Evolutionary conservation across 176 grass and related monocot species (phyloP), one percentile per base, ranked within the genome.

Genomic region (Aechmea fasciata): DNA sequence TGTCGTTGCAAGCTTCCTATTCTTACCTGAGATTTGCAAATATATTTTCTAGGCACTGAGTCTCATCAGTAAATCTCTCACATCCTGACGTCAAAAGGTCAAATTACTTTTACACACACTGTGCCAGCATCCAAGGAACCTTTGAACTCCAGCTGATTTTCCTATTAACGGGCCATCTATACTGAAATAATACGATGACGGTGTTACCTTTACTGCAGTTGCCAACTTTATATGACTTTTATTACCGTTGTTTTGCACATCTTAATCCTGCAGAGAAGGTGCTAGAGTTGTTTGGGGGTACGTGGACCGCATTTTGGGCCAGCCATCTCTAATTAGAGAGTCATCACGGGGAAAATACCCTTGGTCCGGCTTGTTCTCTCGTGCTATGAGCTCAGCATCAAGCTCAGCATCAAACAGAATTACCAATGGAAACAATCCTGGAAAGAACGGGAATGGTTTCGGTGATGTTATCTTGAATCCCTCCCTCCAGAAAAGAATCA

Each of bases 281-380:
- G 94, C 94, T 51, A 97, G 77, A 87, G 94, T 97, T 70, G 51
- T 92, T 59, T 97, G 94, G 94, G 94, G 89, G 67, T 97, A 97
- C 75, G 89, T 92, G 70, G 94, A 97, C 81, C 94, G 94, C 50
- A 92, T 97, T 83, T 77, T 97, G 59, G 94, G 94, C 47, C 94
- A 97, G 67, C 94, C 94, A 79, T 97, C 89, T 53, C 86, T 97
- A 22, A 90, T 97, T 72, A 97, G 94, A 67, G 94, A 97, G 84
- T 92, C 94, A 70, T 97, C 94, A 52, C 80, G 86, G 75, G 89
- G 89, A 67, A 97, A 77, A 54, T 97, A 97, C 67, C 89, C 94
- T 49, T 97, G 89, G 89, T 97, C 94, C 13, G 86, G 84, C 69
- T 66, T 81, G 52, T 79, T 83, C 47, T 79, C 84, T 62, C 94